Conservation (phyloP, 306 rosid species). For the Sindora glabra region DNA sequence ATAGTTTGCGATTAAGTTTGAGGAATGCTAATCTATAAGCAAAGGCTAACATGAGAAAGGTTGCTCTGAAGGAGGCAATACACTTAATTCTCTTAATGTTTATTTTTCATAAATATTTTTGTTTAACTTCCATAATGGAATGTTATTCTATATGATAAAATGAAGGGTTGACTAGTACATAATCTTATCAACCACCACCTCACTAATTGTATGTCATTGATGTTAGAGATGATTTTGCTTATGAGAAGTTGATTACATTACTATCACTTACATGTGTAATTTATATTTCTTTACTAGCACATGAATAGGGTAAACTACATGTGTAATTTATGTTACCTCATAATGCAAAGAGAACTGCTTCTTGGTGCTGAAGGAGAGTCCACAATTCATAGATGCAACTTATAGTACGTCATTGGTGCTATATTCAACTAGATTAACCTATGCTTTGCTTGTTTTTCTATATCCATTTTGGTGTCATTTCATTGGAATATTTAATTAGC, state of each 20-base stretch:
- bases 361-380: slow-evolving; percentile 91
- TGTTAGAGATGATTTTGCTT: not conserved
- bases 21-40: slow-evolving; percentile 89
- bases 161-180: not conserved
- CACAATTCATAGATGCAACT: slow-evolving; percentile 71
- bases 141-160: too few species aligned
- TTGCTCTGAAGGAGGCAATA: slow-evolving; percentile 71
- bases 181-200: not conserved
- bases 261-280: not conserved
- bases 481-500: slow-evolving; percentile 2
- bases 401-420: slow-evolving; percentile 55
- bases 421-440: not conserved
- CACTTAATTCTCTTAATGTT: too few species aligned
- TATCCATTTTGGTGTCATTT: not conserved
- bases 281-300: not conserved
- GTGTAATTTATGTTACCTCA: slow-evolving; percentile 1
- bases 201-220: not conserved
- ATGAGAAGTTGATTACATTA: not conserved
- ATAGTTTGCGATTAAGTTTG: slow-evolving; percentile 57
- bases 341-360: slow-evolving; percentile 71
- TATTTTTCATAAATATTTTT: too few species aligned
- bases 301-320: not conserved
- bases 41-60: slow-evolving; percentile 65
- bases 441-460: not conserved
- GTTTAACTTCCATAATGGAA: too few species aligned